Evolutionary conservation across 2,329 filamentous ascomycete genomes (phyloP).

Genomic region (Lachnellula hyalina): DNA sequence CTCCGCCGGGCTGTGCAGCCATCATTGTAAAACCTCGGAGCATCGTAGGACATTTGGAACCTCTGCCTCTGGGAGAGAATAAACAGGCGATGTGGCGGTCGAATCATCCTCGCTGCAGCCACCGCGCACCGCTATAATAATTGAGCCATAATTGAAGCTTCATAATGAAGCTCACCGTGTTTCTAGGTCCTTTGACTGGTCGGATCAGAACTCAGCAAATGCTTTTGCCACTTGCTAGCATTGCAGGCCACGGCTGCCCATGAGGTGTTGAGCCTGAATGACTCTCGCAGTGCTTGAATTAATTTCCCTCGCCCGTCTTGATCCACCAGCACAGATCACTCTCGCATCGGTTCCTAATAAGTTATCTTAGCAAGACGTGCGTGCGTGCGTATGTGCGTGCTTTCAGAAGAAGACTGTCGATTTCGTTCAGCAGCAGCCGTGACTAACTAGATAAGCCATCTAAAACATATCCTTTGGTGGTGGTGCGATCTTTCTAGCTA

Average conservation of each 20-base stretch:
- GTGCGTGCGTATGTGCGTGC: background rate
- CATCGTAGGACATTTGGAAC: background rate
- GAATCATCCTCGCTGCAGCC: conserved; percentile 3
- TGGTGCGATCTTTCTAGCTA: background rate
- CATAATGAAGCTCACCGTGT: background rate
- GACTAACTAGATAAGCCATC: no score
- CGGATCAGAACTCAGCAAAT: background rate
- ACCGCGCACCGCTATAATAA: background rate
- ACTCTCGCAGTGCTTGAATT: background rate
- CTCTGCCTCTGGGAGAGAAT: background rate
- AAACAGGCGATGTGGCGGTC: conserved; percentile 1
- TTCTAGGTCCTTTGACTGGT: background rate
- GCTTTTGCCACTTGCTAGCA: background rate
- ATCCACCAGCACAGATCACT: background rate
- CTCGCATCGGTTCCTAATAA: background rate
- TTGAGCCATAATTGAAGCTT: background rate
- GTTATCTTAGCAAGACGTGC: background rate
- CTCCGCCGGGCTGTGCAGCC: conserved; percentile 8
- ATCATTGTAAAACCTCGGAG: background rate
- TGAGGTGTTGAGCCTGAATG: background rate
- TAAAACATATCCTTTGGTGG: no score
- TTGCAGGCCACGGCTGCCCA: background rate
- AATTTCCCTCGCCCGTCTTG: no score
- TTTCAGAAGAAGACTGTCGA: background rate
- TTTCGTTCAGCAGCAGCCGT: background rate